Evolutionary conservation across 2,329 filamentous ascomycete species (phyloP).

Genomic region (Elsinoe ampelina): DNA sequence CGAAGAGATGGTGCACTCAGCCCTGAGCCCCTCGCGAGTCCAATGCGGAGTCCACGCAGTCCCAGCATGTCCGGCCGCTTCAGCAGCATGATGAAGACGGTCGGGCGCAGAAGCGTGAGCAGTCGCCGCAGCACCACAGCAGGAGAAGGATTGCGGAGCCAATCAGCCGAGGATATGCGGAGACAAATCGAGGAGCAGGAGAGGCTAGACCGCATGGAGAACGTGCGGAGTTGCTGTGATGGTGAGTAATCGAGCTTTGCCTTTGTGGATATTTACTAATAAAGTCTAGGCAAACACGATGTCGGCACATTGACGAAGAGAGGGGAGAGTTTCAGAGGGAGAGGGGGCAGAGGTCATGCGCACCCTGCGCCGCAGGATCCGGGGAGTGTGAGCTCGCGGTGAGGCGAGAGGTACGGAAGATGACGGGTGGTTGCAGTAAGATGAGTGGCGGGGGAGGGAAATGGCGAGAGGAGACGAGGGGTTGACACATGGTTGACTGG

Average conservation of each 20-base stretch:
- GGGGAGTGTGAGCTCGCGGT: neutral
- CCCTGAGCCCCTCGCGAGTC: neutral
- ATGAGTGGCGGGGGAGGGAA: neutral
- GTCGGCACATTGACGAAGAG: slow-evolving; percentile 35
- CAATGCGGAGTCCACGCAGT: neutral
- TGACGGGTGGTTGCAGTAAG: neutral
- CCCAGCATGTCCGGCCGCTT: slow-evolving; percentile 37
- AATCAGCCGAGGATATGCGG: slow-evolving; percentile 69
- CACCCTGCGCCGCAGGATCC: slow-evolving; percentile 4
- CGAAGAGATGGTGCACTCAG: slow-evolving; percentile 8
- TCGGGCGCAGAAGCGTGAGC: slow-evolving; percentile 24
- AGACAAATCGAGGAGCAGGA: slow-evolving; percentile 70
- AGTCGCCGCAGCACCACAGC: slow-evolving; percentile 24
- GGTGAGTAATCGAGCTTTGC: slow-evolving; percentile 49
- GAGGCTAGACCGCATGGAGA: slow-evolving; percentile 70
- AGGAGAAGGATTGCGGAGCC: slow-evolving; percentile 52
- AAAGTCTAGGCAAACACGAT: slow-evolving; percentile 40
- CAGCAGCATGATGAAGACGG: slow-evolving; percentile 37
- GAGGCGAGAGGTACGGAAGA: neutral
- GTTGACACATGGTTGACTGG: neutral
- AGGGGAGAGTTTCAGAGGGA: slow-evolving; percentile 11
- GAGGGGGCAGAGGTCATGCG: slow-evolving; percentile 8
- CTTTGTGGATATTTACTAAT: slow-evolving; percentile 13
- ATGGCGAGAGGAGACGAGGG: neutral
- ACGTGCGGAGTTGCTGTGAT: slow-evolving; percentile 95